Evolutionary conservation across 768 basidiomycete species (phyloP), one percentile per base, ranked within the genome.

Genomic region (Kwoniella mangroviensis): DNA sequence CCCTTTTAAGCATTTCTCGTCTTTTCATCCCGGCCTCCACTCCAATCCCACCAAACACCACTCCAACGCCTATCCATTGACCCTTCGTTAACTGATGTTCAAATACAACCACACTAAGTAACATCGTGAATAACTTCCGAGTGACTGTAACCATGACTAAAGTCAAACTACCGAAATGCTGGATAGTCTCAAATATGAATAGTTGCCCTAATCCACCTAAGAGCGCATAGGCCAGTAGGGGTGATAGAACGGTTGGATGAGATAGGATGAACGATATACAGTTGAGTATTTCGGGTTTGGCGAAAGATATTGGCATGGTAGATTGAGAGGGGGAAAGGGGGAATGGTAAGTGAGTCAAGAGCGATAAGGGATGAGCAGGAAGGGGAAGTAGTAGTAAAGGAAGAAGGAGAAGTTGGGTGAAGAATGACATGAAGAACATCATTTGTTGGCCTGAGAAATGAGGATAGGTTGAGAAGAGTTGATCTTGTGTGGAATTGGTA

Each of bases 371-470:
- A 49, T 82, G 63, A 19, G 73, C 68, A n/a, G 84, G 75, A 55
- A 75, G 63, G 90, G 93, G 58, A 10, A 83, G 64, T 22, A 93
- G 86, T 7, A 91, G 80, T 28, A 90, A 87, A 28, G 97, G 89
- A 12, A 89, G 79, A 1, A 87, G 85, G 22, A 92, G 90, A 67
- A 93, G 81, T 45, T 90, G 70, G 3, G 94, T 92, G 84, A 91
- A 90, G 85, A 95, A 90, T 28, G 91, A 96, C 84, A 99, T 96
- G 89, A 90, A 96, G 82, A 98, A 90, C 97, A 99, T 98, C 95
- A 99, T 98, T 81, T 99, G 97, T 83, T 97, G 94, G 9, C 97
- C 97, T 2, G 88, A 85, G 54, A 89, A 86, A 2, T 86, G 85
- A 21, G 88, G 88, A 84, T 91, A 89, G 13, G 87, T 86, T 26